Evolutionary conservation across 2,329 filamentous ascomycete species (phyloP).

Genomic region (Pezicula carpinea): DNA sequence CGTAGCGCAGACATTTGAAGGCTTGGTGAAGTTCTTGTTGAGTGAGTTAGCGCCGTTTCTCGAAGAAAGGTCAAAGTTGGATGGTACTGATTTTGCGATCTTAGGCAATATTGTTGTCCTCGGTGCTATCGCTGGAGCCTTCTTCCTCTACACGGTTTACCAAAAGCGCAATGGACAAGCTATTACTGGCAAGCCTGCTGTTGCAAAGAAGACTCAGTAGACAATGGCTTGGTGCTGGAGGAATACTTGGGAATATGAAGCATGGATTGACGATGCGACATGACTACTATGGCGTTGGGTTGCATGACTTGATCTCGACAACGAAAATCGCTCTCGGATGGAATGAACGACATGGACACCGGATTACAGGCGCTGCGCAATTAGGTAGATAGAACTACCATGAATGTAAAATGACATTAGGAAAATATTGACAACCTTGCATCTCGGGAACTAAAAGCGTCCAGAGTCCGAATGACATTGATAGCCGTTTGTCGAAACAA

Average conservation of each 20-base stretch:
- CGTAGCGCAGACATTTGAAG: slow-evolving; percentile 24
- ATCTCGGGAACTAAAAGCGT: too few relatives aligned
- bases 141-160: slow-evolving; percentile 22
- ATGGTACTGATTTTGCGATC: not conserved
- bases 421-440: too few relatives aligned
- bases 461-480: too few relatives aligned
- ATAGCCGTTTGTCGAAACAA: too few relatives aligned
- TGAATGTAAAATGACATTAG: not conserved
- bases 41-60: slow-evolving; percentile 15
- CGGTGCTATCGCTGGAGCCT: slow-evolving; percentile 12
- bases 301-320: too few relatives aligned
- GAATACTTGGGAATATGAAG: not conserved
- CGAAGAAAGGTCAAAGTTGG: not conserved
- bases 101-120: slow-evolving; percentile 25
- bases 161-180: slow-evolving; percentile 16
- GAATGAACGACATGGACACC: not conserved
- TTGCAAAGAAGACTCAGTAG: slow-evolving; percentile 16
- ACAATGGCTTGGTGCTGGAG: not conserved
- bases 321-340: too few relatives aligned
- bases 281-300: too few relatives aligned
- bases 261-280: too few relatives aligned
- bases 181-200: slow-evolving; percentile 6
- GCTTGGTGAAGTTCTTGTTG: slow-evolving; percentile 25
- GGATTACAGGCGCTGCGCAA: not conserved
- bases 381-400: slow-evolving; percentile 11